Base-by-base conservation (phyloP, 139 green algal species). In the Chlorella vulgaris region DNA sequence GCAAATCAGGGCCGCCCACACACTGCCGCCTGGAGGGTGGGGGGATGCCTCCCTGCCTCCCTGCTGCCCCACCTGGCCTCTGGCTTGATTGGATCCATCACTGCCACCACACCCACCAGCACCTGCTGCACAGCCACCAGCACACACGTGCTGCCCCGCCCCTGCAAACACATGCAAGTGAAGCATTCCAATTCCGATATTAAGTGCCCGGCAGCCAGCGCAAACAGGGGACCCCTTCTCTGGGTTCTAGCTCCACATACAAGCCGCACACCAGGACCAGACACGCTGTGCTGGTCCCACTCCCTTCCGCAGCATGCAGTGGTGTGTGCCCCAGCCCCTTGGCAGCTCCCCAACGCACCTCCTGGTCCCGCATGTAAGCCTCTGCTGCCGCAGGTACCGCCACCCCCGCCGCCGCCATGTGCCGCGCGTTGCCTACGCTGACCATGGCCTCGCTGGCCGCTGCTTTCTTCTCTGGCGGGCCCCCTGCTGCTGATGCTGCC, bases 11-110 rank as follows among this genome's bases (percentile, higher is more conserved):
- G n/a, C n/a, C n/a, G n/a, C n/a, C n/a, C n/a, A n/a, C n/a, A n/a
- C n/a, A n/a, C n/a, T n/a, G n/a, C n/a, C n/a, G n/a, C n/a, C n/a
- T n/a, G n/a, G n/a, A n/a, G n/a, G n/a, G n/a, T n/a, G n/a, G n/a
- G n/a, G n/a, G n/a, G n/a, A 29, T 67, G 58, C 58, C 21, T 33
- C 26, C 21, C 18, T 21, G 7, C 26, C 58, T 21, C 3, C 15
- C 15, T 2, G 2, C 21, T 7, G 24, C 36, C 67, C 24, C 74
- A 80, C 24, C 78, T 50, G 19, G 96, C 96, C 86, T 99, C 97
- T 2, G 94, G 92, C 85, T 98, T 98, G 58, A 98, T 71, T 13
- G 93, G 91, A 85, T 99, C 96, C 7, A 89, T 84, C 28, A 99
- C 84, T 7, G 89, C 89, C 42, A 99, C 77, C 35, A 89, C 81